phyloP scores from a whole-genome alignment of 2,329 filamentous ascomycete genomes.

The Penicillium sp. region DNA sequence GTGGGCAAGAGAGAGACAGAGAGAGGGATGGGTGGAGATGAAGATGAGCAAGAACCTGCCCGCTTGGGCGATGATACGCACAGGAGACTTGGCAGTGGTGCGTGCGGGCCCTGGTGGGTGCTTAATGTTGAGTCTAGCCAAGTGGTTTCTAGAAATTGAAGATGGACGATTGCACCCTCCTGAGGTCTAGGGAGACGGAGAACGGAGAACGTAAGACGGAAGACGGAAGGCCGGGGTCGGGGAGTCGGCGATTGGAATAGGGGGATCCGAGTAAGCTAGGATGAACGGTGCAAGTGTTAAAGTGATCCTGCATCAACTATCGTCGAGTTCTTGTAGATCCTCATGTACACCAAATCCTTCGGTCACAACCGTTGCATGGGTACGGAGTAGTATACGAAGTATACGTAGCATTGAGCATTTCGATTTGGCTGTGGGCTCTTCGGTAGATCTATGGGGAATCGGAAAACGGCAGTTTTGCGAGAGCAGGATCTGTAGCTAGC shows the following conservation, averaged over 20 bases:
- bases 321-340: neutral
- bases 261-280: neutral
- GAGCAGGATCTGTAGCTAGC: too few species aligned
- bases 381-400: neutral
- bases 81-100: neutral
- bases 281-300: neutral
- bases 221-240: neutral
- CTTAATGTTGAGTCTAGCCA: neutral
- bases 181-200: neutral
- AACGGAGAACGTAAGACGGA: neutral
- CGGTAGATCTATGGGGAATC: neutral
- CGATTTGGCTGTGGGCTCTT: neutral
- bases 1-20: neutral
- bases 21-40: neutral
- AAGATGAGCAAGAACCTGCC: neutral
- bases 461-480: too few species aligned
- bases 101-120: neutral
- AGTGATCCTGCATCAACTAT: neutral
- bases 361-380: neutral
- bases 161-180: too few species aligned
- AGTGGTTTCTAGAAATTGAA: neutral
- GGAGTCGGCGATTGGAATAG: neutral
- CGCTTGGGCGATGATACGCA: neutral
- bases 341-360: neutral
- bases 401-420: neutral